Conservation (phyloP, 495 filamentous ascomycete species). For the Hypoxylon cercidicola region DNA sequence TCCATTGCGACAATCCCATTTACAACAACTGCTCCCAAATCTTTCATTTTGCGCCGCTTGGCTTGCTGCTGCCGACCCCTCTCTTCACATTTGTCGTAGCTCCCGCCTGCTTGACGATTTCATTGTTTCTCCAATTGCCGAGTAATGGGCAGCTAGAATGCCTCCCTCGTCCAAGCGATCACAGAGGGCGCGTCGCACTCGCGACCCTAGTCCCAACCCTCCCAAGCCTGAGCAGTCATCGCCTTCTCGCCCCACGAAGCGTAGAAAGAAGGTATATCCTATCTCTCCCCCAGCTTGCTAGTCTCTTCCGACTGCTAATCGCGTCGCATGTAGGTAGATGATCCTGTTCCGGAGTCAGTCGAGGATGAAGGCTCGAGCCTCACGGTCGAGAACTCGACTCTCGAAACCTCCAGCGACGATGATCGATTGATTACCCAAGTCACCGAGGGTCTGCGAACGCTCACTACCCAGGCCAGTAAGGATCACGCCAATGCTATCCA, state of each 20-base stretch:
- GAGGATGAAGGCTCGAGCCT: constrained; percentile 57
- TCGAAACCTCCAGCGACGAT: constrained; percentile 63
- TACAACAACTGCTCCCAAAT: background rate
- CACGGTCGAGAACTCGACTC: constrained; percentile 58
- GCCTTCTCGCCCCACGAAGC: constrained; percentile 75
- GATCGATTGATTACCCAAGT: constrained; percentile 77
- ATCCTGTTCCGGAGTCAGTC: constrained; percentile 44
- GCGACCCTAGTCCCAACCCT: constrained; percentile 50
- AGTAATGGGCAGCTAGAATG: constrained; percentile 46
- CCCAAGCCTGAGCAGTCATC: constrained; percentile 63
- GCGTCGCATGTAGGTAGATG: constrained; percentile 45
- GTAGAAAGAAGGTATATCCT: constrained; percentile 74
- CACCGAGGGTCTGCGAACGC: constrained; percentile 69
- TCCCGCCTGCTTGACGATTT: background rate
- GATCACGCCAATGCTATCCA: constrained; percentile 79
- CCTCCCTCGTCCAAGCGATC: constrained; percentile 56
- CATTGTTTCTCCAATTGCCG: background rate
- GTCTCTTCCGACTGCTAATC: constrained; percentile 23
- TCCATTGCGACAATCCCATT: constrained; percentile 5
- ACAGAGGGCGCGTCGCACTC: constrained; percentile 52
- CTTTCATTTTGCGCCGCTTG: constrained; percentile 19
- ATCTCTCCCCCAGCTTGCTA: constrained; percentile 42
- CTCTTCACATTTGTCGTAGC: constrained; percentile 1
- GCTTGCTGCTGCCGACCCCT: constrained; percentile 7
- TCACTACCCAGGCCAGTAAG: constrained; percentile 71